These are phyloP conservation scores for Lantana camara DNA, from an alignment of 257 asterid genomes.

Conservation along the genomic window DNA sequence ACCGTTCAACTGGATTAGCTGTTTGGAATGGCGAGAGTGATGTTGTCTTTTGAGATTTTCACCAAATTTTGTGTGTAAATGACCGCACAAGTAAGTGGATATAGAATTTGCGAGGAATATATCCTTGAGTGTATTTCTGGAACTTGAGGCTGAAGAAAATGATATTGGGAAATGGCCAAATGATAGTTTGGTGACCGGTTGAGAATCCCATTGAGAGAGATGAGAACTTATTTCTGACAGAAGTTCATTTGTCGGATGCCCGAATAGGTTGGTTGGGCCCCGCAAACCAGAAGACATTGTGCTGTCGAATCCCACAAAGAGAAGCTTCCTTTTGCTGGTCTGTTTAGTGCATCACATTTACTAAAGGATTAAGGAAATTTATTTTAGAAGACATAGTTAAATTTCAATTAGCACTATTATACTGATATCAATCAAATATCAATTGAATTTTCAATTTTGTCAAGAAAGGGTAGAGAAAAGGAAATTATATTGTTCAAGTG, in stretches of 20 bases:
- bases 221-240: slow-evolving; percentile 61
- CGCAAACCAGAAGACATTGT: slow-evolving; percentile 69
- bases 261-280: slow-evolving; percentile 95
- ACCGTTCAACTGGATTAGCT: slow-evolving; percentile 68
- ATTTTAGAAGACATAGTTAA: background rate
- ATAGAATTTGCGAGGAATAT: slow-evolving; percentile 54
- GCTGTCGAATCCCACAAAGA: slow-evolving; percentile 92
- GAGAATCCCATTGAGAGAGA: slow-evolving; percentile 66
- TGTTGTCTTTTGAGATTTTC: slow-evolving; percentile 80
- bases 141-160: slow-evolving; percentile 73
- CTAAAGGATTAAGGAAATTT: slow-evolving; percentile 21
- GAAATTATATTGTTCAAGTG: too few relatives aligned
- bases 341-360: slow-evolving; percentile 43
- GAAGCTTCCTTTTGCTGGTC: slow-evolving; percentile 69
- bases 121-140: slow-evolving; percentile 74
- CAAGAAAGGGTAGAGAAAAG: too few relatives aligned
- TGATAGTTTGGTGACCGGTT: slow-evolving; percentile 62
- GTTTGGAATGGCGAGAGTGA: slow-evolving; percentile 40
- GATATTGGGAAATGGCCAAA: slow-evolving; percentile 96
- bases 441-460: too few relatives aligned
- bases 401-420: slow-evolving; percentile 9
- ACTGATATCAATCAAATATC: background rate
- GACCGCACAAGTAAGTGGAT: slow-evolving; percentile 86
- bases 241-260: slow-evolving; percentile 90
- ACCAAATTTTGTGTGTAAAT: slow-evolving; percentile 82